Evolutionary conservation across 176 grass and related monocot species (phyloP).

Genomic region (Tuctoria greenei): DNA sequence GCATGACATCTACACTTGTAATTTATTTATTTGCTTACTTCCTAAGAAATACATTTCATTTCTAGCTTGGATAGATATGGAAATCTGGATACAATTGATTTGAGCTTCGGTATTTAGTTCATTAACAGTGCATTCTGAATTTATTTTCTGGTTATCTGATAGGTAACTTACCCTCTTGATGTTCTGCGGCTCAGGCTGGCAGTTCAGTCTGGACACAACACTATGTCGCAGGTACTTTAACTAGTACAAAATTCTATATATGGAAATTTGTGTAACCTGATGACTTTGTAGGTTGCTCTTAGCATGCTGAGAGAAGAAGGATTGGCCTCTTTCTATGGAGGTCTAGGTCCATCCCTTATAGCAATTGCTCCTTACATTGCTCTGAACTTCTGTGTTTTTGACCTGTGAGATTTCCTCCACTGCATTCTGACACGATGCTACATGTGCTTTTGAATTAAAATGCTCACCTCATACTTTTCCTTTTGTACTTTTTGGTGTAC

Average conservation of each 20-base stretch:
- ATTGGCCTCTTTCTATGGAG: slow-evolving; percentile 80
- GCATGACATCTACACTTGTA: slow-evolving; percentile 99
- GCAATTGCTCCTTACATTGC: slow-evolving; percentile 97
- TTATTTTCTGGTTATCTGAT: slow-evolving; percentile 37
- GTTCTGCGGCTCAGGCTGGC: slow-evolving; percentile 93
- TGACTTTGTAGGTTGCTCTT: slow-evolving; percentile 81
- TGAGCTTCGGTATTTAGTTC: not conserved
- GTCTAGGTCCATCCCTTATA: slow-evolving; percentile 93
- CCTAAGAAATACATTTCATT: slow-evolving; percentile 1
- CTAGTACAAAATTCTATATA: not conserved
- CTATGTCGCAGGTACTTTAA: slow-evolving; percentile 83
- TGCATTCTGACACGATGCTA: slow-evolving; percentile 9
- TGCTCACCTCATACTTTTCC: slow-evolving; percentile 8
- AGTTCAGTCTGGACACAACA: slow-evolving; percentile 81
- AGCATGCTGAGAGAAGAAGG: slow-evolving; percentile 96
- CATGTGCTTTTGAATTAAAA: slow-evolving; percentile 10
- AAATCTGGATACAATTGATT: not conserved
- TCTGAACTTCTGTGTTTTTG: slow-evolving; percentile 99
- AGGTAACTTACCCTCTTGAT: slow-evolving; percentile 98
- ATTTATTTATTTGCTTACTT: slow-evolving; percentile 51
- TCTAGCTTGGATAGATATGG: slow-evolving; percentile 18
- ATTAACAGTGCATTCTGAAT: slow-evolving; percentile 9
- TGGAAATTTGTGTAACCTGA: slow-evolving; percentile 16
- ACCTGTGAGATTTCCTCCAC: slow-evolving; percentile 73
- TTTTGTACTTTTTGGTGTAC: slow-evolving; percentile 14